A percentile compares a stretch with the other conserved stretches of the same genome.
phyloP scores from a whole-genome alignment of 176 grass and related monocot species.

The Triticum timopheevii region DNA sequence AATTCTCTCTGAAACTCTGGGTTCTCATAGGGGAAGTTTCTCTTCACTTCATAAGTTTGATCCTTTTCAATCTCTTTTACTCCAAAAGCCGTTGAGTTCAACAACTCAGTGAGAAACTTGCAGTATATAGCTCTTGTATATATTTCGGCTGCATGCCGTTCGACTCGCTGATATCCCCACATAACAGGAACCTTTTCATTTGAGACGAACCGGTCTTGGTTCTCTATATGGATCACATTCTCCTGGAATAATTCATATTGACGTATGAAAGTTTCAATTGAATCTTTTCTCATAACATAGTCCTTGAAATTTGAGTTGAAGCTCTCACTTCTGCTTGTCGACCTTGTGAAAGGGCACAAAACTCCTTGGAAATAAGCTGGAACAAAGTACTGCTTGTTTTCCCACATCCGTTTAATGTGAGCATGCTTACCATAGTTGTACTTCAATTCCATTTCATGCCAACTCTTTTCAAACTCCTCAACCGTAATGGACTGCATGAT shows the following conservation, averaged over 20 bases:
- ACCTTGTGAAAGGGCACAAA: neutral
- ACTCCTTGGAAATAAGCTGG: neutral
- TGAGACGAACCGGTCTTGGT: neutral
- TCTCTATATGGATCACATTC: neutral
- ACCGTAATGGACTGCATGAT: neutral
- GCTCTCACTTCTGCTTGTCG: neutral
- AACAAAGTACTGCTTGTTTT: neutral
- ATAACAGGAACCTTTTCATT: neutral
- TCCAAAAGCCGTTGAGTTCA: too few species aligned
- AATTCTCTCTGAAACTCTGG: too few species aligned
- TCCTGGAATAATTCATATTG: neutral
- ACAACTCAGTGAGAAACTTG: too few species aligned
- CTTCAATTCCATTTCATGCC: neutral
- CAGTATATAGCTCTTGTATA: too few species aligned
- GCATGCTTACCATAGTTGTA: too few species aligned
- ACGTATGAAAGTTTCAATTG: neutral
- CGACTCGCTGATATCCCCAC: too few species aligned
- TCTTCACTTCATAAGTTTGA: too few species aligned
- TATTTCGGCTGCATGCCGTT: too few species aligned
- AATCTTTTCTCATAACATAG: neutral
- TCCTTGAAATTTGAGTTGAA: neutral
- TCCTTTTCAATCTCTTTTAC: too few species aligned
- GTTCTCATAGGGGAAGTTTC: too few species aligned
- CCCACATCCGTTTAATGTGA: neutral
- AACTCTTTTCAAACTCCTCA: neutral